These are phyloP conservation scores for Cercospora citrullina DNA, from an alignment of 2,329 filamentous ascomycete genomes.

Conservation along the genomic window DNA sequence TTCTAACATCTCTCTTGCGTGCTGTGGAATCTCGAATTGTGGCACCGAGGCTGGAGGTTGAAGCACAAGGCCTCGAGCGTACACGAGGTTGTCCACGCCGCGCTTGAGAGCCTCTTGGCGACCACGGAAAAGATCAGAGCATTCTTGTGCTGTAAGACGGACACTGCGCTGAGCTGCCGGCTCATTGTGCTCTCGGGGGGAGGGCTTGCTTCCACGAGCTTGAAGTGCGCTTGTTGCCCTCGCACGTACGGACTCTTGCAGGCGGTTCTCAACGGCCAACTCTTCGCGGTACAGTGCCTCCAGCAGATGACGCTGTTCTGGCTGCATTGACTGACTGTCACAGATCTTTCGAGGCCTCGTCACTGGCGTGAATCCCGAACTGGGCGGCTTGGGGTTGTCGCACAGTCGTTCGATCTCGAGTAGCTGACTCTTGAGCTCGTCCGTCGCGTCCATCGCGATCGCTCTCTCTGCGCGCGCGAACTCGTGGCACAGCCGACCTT, in stretches of 20 bases:
- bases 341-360: neutral
- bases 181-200: neutral
- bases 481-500: neutral
- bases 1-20: conserved; percentile 20
- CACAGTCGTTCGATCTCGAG: neutral
- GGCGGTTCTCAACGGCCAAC: neutral
- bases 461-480: neutral
- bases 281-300: conserved; percentile 3
- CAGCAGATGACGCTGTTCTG: neutral
- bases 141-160: neutral
- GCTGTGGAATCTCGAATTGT: neutral
- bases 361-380: neutral
- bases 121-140: neutral
- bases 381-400: neutral
- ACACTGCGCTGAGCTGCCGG: neutral
- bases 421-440: neutral
- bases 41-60: neutral
- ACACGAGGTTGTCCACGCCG: conserved; percentile 16
- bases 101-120: conserved; percentile 11
- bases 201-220: neutral
- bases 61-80: neutral
- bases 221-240: neutral
- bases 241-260: neutral
- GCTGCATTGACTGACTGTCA: neutral
- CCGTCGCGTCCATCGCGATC: neutral